These are phyloP conservation scores for Nyctanthes arbortristis DNA, from an alignment of 257 asterid species.

Conservation along the genomic window DNA sequence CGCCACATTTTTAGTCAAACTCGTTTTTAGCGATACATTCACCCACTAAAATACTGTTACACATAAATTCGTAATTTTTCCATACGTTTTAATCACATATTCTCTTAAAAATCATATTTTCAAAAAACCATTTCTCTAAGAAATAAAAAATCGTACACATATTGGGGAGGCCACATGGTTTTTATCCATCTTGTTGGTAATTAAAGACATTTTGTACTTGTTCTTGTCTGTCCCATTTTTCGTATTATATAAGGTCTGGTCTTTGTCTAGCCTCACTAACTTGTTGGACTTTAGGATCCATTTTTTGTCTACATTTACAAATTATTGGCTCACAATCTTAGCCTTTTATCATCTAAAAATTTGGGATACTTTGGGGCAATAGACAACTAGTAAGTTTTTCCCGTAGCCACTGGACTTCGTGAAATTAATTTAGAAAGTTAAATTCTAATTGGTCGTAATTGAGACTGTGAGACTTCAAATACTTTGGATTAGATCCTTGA, in stretches of 20 bases:
- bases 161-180: constrained; percentile 28
- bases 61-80: too few species aligned
- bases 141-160: neutral
- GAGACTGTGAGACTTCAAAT: too few species aligned
- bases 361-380: neutral
- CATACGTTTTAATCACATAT: too few species aligned
- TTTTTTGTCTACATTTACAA: constrained; percentile 26
- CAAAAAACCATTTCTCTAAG: neutral
- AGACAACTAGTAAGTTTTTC: too few species aligned
- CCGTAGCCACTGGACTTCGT: too few species aligned
- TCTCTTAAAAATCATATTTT: neutral
- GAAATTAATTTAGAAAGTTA: too few species aligned
- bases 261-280: constrained; percentile 44
- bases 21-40: too few species aligned
- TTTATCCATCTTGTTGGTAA: constrained; percentile 29
- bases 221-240: constrained; percentile 40
- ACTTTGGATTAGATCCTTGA: too few species aligned
- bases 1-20: too few species aligned
- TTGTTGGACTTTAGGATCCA: constrained; percentile 34
- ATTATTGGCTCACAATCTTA: constrained; percentile 31
- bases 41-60: too few species aligned
- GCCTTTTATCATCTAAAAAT: constrained; percentile 22
- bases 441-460: too few species aligned
- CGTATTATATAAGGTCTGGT: constrained; percentile 45
- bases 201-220: constrained; percentile 22